Evolutionary conservation across 192 early-diverging fungal genomes (phyloP).

Genomic region (Coemansia sp.): DNA sequence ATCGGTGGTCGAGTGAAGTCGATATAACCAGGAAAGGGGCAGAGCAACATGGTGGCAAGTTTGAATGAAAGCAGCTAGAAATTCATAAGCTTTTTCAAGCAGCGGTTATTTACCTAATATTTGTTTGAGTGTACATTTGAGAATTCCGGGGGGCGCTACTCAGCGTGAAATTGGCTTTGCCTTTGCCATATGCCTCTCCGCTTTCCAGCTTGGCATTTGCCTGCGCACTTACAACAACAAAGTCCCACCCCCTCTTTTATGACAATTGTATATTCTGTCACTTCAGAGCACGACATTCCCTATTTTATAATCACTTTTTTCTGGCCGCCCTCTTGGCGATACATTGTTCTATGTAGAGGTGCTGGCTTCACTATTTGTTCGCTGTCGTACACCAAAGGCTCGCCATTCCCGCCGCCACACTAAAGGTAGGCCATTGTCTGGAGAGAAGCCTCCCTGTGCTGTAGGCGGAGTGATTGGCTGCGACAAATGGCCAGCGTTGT

Average conservation of each 20-base stretch:
- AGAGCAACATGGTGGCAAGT: background rate
- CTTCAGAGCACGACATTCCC: background rate
- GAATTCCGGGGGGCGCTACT: background rate
- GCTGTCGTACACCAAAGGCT: background rate
- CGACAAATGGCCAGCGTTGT: background rate
- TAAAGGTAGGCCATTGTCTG: background rate
- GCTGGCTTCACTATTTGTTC: conserved; percentile 1
- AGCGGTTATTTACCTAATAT: background rate
- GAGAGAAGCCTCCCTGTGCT: background rate
- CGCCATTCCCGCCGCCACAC: background rate
- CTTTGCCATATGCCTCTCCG: background rate
- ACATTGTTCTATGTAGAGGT: conserved; percentile 38
- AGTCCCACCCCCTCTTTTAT: background rate
- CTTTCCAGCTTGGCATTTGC: conserved; percentile 5
- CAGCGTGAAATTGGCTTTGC: conserved; percentile 17
- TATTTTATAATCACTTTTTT: conserved; percentile 1
- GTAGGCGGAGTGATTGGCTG: background rate
- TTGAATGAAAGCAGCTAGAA: background rate
- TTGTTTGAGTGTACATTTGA: background rate
- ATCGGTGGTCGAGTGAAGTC: background rate
- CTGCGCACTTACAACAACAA: background rate
- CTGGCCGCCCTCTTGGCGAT: conserved; percentile 1
- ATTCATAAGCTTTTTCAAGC: background rate
- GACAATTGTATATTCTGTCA: background rate
- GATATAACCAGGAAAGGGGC: background rate